These are phyloP conservation scores for Sporothrix variecibatus DNA, from an alignment of 2,329 filamentous ascomycete genomes.

Conservation along the genomic window DNA sequence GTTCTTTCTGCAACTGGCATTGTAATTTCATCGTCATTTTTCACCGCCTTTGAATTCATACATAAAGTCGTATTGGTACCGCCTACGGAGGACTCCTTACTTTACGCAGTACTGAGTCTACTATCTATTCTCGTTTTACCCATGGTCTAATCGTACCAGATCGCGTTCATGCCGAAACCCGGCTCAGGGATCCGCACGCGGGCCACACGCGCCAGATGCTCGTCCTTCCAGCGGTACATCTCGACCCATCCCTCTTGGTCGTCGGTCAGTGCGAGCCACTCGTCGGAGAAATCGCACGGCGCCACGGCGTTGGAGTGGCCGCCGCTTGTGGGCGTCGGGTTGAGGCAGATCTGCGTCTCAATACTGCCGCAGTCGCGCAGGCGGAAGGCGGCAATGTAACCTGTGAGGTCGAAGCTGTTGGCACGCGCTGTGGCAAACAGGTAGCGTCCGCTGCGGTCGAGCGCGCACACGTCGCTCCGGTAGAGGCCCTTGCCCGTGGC, in stretches of 20 bases:
- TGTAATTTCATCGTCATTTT: background rate
- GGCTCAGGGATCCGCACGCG: conserved; percentile 76
- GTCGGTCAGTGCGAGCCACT: conserved; percentile 88
- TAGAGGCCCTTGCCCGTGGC: conserved; percentile 60
- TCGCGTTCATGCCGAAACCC: conserved; percentile 96
- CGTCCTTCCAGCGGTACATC: conserved; percentile 83
- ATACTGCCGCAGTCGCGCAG: conserved; percentile 69
- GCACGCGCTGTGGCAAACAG: conserved; percentile 84
- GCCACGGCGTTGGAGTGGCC: conserved; percentile 88
- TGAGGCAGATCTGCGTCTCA: conserved; percentile 75
- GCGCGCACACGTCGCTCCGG: conserved; percentile 79
- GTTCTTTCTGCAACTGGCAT: background rate
- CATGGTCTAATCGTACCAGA: conserved; percentile 77
- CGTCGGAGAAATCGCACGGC: conserved; percentile 80
- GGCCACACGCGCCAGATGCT: conserved; percentile 76
- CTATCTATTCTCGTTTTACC: too few relatives aligned
- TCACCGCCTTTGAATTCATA: conserved; percentile 8
- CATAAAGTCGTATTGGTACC: background rate
- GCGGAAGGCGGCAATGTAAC: conserved; percentile 80
- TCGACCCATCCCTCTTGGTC: conserved; percentile 86
- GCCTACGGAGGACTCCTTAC: too few relatives aligned
- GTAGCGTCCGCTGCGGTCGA: conserved; percentile 68
- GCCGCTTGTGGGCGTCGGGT: conserved; percentile 82
- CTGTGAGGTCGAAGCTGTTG: conserved; percentile 73
- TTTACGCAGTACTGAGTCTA: too few relatives aligned